These are phyloP conservation scores for Dictyostelium firmibasis DNA, from an alignment of 78 protist species.

Conservation along the genomic window DNA sequence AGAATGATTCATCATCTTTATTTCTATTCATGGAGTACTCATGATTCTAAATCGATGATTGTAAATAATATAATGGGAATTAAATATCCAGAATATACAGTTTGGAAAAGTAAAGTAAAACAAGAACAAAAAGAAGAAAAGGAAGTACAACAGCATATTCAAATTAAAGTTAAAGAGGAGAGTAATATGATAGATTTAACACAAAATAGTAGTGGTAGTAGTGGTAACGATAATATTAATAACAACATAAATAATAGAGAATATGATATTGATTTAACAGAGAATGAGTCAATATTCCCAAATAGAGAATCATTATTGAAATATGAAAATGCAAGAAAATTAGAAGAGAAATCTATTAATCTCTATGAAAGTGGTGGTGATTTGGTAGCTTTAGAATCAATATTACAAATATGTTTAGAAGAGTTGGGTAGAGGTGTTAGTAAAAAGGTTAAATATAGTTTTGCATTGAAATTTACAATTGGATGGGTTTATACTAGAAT, in stretches of 20 bases:
- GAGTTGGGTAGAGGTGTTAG: neutral
- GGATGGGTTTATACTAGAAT: constrained; percentile 56
- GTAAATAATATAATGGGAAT: constrained; percentile 43
- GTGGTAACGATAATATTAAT: neutral
- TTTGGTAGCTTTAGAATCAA: neutral
- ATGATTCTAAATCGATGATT: constrained; percentile 28
- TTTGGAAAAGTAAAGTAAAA: constrained; percentile 2
- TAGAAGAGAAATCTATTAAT: constrained; percentile 3
- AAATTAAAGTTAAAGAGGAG: neutral
- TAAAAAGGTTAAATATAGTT: neutral
- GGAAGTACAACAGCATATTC: neutral
- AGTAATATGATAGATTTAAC: neutral
- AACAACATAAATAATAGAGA: neutral
- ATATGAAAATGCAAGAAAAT: constrained; percentile 4
- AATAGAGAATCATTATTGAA: constrained; percentile 2
- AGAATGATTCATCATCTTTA: constrained; percentile 50
- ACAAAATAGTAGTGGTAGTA: neutral
- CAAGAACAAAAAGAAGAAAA: neutral
- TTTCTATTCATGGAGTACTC: constrained; percentile 31
- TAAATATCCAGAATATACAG: constrained; percentile 11
- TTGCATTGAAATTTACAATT: constrained; percentile 45
- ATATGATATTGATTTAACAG: neutral
- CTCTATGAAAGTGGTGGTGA: neutral
- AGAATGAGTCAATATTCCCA: constrained; percentile 1
- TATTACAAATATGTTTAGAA: neutral